These are phyloP conservation scores for Penicillium pancosmium DNA, from an alignment of 495 filamentous ascomycete species.

Conservation along the genomic window DNA sequence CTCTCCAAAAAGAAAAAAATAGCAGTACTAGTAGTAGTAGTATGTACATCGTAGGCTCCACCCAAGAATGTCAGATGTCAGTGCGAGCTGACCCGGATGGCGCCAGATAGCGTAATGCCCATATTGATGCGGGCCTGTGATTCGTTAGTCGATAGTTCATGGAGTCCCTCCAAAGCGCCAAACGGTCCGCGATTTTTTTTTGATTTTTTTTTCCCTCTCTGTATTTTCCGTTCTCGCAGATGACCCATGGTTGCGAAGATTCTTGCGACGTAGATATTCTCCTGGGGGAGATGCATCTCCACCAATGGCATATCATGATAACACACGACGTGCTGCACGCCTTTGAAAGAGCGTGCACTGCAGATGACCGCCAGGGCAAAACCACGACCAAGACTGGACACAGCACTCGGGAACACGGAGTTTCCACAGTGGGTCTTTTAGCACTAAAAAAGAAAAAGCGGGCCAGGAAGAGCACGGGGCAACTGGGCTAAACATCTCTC, in stretches of 20 bases:
- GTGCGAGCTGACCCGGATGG: conserved; percentile 32
- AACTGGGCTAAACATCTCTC: conserved; percentile 20
- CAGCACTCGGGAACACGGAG: conserved; percentile 12
- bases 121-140: conserved; percentile 10
- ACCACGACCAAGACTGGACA: not conserved
- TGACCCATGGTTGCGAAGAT: conserved; percentile 4
- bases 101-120: conserved; percentile 22
- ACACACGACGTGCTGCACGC: conserved; percentile 8
- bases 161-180: conserved; percentile 14
- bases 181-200: conserved; percentile 15
- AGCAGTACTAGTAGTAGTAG: not conserved
- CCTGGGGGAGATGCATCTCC: not conserved
- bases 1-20: conserved; percentile 1
- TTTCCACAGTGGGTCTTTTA: conserved; percentile 13
- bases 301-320: conserved; percentile 2
- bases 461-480: conserved; percentile 26
- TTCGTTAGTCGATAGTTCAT: conserved; percentile 20
- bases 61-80: conserved; percentile 36
- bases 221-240: not conserved
- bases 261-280: conserved; percentile 12
- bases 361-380: conserved; percentile 17
- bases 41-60: conserved; percentile 5
- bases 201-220: not conserved
- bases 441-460: conserved; percentile 22
- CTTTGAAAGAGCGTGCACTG: conserved; percentile 7